Base-by-base conservation (phyloP, 257 asterid species). In the Catharanthus roseus region DNA sequence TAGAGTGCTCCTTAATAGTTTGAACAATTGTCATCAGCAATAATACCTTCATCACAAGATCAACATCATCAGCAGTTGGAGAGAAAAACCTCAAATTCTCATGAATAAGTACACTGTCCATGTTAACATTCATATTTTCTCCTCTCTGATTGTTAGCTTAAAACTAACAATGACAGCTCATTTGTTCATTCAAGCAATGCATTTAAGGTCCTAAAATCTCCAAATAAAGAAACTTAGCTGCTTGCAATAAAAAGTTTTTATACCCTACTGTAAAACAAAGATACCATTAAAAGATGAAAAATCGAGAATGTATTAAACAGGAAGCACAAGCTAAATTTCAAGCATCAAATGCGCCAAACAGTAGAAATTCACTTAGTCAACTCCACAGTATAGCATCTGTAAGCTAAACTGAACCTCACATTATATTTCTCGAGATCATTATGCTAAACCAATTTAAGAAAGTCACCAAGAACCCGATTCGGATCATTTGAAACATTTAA, bases 1-100 rank as follows among this genome's bases (percentile, higher is more conserved):
- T 69, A 12, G 79, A 31, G 38, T 69, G 71, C 42, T 69, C 79
- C 74, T 50, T 75, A n/a, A 67, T 44, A 31, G 69, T 49, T 49
- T 69, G 60, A 75, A 69, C 47, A 50, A 49, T 75, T 3, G 71
- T 42, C 79, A 75, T 75, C 67, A 44, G 50, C 64, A 31, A 44
- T 15, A 49, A 67, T 61, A 34, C 69, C 60, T 71, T n/a, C n/a
- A 71, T 23, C 39, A 42, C 29, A 23, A 41, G 33, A 39, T 62
- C 44, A 60, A 33, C 44, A 8, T 61, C 66, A 33, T 31, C 11
- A 60, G 31, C 41, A 33, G 12, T 61, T 61, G 13, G 2, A 29
- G 5, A 4, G 23, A 58, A 6, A 29, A 7, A 24, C 15, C 24
- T 33, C 23, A 8, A 58, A 58, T 15, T 29, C 10, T 58, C 41